phyloP scores from a whole-genome alignment of 1,284 basidiomycete species.

The Hymenochaete sp. region DNA sequence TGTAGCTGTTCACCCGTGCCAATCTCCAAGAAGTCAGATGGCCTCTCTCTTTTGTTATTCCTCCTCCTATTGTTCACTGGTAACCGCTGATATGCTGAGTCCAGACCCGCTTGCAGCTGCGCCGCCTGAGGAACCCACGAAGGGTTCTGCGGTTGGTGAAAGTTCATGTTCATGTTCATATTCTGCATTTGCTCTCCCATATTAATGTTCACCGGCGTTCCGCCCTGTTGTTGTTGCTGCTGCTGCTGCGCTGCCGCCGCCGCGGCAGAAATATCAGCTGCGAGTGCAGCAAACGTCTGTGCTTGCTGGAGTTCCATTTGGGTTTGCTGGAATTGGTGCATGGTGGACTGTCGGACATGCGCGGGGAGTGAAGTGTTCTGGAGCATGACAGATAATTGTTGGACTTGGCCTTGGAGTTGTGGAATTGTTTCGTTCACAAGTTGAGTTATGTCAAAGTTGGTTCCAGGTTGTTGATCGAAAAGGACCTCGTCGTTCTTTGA shows the following conservation, averaged over 20 bases:
- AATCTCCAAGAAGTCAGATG: constrained; percentile 74
- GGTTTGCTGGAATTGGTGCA: constrained; percentile 67
- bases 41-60: constrained; percentile 68
- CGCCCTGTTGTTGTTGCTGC: constrained; percentile 31
- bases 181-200: constrained; percentile 3
- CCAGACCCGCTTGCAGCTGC: constrained; percentile 55
- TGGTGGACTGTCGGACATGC: constrained; percentile 66
- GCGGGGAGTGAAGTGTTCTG: constrained; percentile 63
- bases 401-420: constrained; percentile 70
- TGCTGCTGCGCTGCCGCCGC: no score
- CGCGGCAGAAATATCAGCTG: constrained; percentile 24
- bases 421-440: constrained; percentile 64
- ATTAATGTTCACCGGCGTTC: no score
- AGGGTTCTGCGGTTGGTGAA: constrained; percentile 28
- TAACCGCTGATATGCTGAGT: constrained; percentile 76
- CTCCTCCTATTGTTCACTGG: constrained; percentile 71
- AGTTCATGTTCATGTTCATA: constrained; percentile 11
- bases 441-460: constrained; percentile 57
- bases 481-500: constrained; percentile 61
- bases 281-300: constrained; percentile 57
- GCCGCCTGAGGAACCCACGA: constrained; percentile 22
- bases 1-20: constrained; percentile 47
- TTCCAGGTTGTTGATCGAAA: constrained; percentile 50
- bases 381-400: constrained; percentile 65
- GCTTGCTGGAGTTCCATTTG: constrained; percentile 72